phyloP scores from a whole-genome alignment of 2,329 filamentous ascomycete species.

The Talaromyces marneffei region DNA sequence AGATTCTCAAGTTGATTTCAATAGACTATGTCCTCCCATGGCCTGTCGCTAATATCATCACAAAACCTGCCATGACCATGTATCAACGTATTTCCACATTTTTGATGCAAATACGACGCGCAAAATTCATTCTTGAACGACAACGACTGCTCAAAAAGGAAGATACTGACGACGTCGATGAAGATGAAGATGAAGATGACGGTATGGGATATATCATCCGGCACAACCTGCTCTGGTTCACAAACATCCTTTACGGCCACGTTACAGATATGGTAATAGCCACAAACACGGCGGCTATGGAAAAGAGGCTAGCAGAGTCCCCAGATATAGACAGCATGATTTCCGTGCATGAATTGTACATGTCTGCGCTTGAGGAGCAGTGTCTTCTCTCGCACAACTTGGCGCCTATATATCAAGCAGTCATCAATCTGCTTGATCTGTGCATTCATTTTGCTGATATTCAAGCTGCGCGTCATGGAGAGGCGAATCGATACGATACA shows the following conservation, averaged over 20 bases:
- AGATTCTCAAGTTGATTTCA: slow-evolving; percentile 56
- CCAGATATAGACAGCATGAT: slow-evolving; percentile 80
- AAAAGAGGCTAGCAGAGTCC: slow-evolving; percentile 52
- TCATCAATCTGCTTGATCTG: slow-evolving; percentile 72
- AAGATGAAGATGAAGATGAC: slow-evolving; percentile 37
- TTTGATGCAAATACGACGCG: slow-evolving; percentile 69
- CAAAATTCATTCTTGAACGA: slow-evolving; percentile 60
- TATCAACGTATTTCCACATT: slow-evolving; percentile 72
- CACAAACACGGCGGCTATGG: slow-evolving; percentile 54
- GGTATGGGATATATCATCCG: slow-evolving; percentile 48
- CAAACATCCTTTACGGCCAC: slow-evolving; percentile 67
- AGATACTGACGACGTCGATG: slow-evolving; percentile 30
- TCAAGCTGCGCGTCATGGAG: slow-evolving; percentile 40
- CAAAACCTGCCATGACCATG: slow-evolving; percentile 54
- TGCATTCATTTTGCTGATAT: slow-evolving; percentile 63
- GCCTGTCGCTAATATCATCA: slow-evolving; percentile 66
- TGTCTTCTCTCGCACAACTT: slow-evolving; percentile 65
- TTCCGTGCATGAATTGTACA: slow-evolving; percentile 58
- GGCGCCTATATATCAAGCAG: slow-evolving; percentile 62
- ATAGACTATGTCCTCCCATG: slow-evolving; percentile 63
- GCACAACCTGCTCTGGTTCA: slow-evolving; percentile 70
- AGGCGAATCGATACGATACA: slow-evolving; percentile 30
- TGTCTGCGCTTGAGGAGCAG: slow-evolving; percentile 59
- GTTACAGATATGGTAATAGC: slow-evolving; percentile 66
- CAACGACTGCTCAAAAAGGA: slow-evolving; percentile 32